phyloP scores from a whole-genome alignment of 2,329 filamentous ascomycete genomes.

The Amesomyces nigricolor region DNA sequence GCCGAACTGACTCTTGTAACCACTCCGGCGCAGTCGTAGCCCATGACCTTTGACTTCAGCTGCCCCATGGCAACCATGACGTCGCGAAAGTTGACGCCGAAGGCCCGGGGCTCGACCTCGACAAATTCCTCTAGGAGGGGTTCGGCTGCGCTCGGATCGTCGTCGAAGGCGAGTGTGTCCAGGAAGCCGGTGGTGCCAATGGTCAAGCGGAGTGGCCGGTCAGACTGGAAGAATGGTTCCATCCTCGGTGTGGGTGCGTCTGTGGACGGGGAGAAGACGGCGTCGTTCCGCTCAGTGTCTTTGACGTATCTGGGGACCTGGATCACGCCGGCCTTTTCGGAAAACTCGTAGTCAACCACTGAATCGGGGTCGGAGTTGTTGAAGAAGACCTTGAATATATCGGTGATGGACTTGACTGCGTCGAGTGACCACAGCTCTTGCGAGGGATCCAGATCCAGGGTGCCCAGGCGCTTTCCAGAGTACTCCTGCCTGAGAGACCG shows the following conservation, averaged over 20 bases:
- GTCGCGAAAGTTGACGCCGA: slow-evolving; percentile 37
- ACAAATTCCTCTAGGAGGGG: slow-evolving; percentile 27
- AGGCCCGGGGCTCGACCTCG: slow-evolving; percentile 31
- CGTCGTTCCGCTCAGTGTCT: slow-evolving; percentile 19
- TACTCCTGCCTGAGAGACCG: slow-evolving; percentile 24
- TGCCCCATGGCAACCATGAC: slow-evolving; percentile 32
- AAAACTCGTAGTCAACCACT: slow-evolving; percentile 21
- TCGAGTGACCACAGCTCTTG: slow-evolving; percentile 13
- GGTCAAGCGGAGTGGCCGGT: slow-evolving; percentile 20
- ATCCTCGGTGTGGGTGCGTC: slow-evolving; percentile 2
- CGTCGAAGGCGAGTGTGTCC: slow-evolving; percentile 23
- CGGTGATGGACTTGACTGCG: slow-evolving; percentile 14
- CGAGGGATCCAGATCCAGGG: slow-evolving; percentile 21
- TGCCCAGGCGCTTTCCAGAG: slow-evolving; percentile 16
- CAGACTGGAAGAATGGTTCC: slow-evolving; percentile 22
- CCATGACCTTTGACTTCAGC: slow-evolving; percentile 24
- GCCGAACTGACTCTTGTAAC: slow-evolving; percentile 19
- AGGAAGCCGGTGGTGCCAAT: slow-evolving; percentile 23
- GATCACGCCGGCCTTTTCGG: slow-evolving; percentile 19
- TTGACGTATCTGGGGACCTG: slow-evolving; percentile 23
- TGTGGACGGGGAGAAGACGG: slow-evolving; percentile 4
- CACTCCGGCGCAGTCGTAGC: slow-evolving; percentile 28
- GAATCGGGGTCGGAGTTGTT: background rate
- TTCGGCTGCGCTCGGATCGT: slow-evolving; percentile 18
- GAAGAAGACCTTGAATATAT: slow-evolving; percentile 18